phyloP scores from a whole-genome alignment of 345 rosid species.

The Adansonia digitata region DNA sequence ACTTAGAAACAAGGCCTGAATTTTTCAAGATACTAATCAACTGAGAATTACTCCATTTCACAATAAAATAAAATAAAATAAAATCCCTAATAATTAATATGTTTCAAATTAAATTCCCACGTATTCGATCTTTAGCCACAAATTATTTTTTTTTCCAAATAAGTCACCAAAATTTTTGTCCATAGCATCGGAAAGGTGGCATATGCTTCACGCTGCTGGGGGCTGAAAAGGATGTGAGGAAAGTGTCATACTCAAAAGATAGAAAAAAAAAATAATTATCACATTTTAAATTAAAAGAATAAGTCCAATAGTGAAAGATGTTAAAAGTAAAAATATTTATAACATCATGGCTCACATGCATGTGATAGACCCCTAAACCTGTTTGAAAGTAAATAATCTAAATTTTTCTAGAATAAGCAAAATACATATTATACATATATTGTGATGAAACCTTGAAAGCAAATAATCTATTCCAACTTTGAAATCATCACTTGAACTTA shows the following conservation, averaged over 20 bases:
- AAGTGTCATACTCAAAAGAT: background rate
- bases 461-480: no score
- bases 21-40: no score
- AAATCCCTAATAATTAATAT: background rate
- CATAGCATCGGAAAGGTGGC: background rate
- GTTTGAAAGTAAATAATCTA: no score
- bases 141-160: background rate
- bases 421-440: no score
- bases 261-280: background rate
- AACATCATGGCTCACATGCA: background rate
- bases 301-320: no score
- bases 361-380: background rate
- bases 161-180: background rate
- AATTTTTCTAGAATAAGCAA: no score
- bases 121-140: background rate
- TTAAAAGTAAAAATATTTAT: background rate
- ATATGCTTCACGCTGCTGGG: background rate
- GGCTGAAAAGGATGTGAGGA: background rate
- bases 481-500: no score
- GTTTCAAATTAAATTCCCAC: background rate
- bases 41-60: no score
- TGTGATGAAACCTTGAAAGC: no score
- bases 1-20: background rate
- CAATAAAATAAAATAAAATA: no score
- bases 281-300: background rate